A percentile compares a stretch with the other conserved stretches of the same genome.
phyloP scores from a whole-genome alignment of 805 yeast genomes.

The Maudiozyma barnettii region DNA sequence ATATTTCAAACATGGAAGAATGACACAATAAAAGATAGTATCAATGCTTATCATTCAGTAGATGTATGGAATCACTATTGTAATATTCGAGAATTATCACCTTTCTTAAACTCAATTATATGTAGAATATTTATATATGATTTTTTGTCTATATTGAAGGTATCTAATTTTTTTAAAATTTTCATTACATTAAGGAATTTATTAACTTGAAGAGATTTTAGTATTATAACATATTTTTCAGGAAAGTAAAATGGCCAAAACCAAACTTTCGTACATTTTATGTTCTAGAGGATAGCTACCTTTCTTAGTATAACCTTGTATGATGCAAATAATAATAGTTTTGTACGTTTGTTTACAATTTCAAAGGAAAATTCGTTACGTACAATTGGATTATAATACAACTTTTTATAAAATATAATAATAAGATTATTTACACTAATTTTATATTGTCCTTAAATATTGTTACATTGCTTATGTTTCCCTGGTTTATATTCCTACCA shows the following conservation, averaged over 20 bases:
- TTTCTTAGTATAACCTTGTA: not conserved
- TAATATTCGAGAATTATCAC: no score
- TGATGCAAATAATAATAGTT: not conserved
- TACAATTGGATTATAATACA: not conserved
- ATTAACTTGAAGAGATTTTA: no score
- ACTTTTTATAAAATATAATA: not conserved
- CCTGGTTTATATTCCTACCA: not conserved
- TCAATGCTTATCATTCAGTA: conserved; percentile 12
- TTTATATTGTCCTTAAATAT: not conserved
- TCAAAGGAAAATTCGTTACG: not conserved
- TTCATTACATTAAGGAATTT: no score
- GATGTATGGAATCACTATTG: no score
- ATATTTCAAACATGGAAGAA: conserved; percentile 14
- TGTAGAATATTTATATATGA: no score
- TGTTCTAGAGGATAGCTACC: no score
- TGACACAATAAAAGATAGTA: conserved; percentile 7
- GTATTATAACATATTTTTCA: no score
- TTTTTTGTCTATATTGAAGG: no score
- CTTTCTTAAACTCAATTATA: no score
- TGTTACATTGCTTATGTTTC: not conserved
- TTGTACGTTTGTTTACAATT: not conserved
- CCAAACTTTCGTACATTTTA: no score
- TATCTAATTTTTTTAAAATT: no score
- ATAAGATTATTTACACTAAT: not conserved
- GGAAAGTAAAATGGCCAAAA: no score